phyloP scores from a whole-genome alignment of 306 rosid species.

The Prunus campanulata region DNA sequence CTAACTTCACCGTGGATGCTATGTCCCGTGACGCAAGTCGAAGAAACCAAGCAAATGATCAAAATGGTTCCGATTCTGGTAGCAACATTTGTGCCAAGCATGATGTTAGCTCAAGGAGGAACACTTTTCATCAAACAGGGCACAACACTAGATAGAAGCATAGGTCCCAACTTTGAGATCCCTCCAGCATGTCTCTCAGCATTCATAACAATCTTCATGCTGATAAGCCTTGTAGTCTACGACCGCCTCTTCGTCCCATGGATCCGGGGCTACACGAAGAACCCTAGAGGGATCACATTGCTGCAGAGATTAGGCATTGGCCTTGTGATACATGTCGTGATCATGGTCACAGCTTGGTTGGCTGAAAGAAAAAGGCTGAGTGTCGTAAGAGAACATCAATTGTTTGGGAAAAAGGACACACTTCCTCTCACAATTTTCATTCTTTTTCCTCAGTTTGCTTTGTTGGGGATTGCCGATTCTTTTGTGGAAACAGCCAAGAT shows the following conservation, averaged over 20 bases:
- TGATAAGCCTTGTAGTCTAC: constrained; percentile 53
- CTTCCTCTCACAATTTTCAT: constrained; percentile 71
- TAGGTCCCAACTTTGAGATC: constrained; percentile 59
- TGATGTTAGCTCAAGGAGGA: constrained; percentile 32
- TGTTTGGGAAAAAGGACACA: constrained; percentile 23
- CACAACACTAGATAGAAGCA: constrained; percentile 48
- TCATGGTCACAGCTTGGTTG: constrained; percentile 49
- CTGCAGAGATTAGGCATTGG: constrained; percentile 76
- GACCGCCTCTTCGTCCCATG: constrained; percentile 54
- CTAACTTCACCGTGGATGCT: constrained; percentile 54
- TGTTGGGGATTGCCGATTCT: constrained; percentile 64
- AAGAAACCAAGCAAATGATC: constrained; percentile 84
- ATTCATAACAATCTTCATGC: constrained; percentile 57
- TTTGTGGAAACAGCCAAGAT: constrained; percentile 68
- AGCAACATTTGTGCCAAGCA: constrained; percentile 61
- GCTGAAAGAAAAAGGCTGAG: constrained; percentile 55
- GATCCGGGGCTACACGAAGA: constrained; percentile 48
- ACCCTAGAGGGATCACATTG: constrained; percentile 85
- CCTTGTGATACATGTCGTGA: constrained; percentile 42
- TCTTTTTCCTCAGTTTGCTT: constrained; percentile 72
- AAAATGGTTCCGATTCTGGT: constrained; percentile 67
- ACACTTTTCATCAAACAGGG: constrained; percentile 74
- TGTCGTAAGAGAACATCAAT: constrained; percentile 40
- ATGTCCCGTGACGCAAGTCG: constrained; percentile 77
- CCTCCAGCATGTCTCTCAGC: constrained; percentile 61